These are phyloP conservation scores for Raffaelea albimanens DNA, from an alignment of 2,329 filamentous ascomycete species.

Conservation along the genomic window DNA sequence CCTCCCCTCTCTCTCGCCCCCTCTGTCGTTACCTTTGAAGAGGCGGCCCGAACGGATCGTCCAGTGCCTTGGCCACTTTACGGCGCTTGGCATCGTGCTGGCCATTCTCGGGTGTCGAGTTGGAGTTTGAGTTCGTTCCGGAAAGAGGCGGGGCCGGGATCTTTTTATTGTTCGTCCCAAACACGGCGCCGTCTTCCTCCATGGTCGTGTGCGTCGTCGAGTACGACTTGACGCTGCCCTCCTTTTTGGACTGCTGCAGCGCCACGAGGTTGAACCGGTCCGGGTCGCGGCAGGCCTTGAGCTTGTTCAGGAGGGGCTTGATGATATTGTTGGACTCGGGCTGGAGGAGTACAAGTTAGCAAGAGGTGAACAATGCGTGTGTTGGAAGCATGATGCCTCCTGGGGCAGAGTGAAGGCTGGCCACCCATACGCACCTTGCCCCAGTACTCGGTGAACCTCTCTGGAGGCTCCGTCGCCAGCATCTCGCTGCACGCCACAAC, in stretches of 20 bases:
- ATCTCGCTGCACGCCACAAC: slow-evolving; percentile 43
- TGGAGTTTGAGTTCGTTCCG: not conserved
- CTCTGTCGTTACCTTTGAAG: slow-evolving; percentile 21
- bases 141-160: too few species aligned
- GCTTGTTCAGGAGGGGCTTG: slow-evolving; percentile 54
- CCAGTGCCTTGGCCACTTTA: slow-evolving; percentile 27
- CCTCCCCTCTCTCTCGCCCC: too few species aligned
- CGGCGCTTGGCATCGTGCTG: slow-evolving; percentile 32
- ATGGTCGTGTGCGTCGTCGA: slow-evolving; percentile 11
- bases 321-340: slow-evolving; percentile 38
- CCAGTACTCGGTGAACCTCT: slow-evolving; percentile 45
- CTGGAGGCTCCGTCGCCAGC: slow-evolving; percentile 47
- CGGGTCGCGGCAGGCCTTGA: slow-evolving; percentile 66
- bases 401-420: too few species aligned
- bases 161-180: slow-evolving; percentile 29
- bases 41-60: slow-evolving; percentile 39
- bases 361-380: too few species aligned
- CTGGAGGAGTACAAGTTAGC: slow-evolving; percentile 18
- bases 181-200: slow-evolving; percentile 34
- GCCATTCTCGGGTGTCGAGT: slow-evolving; percentile 15
- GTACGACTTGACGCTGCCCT: slow-evolving; percentile 29
- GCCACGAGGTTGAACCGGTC: slow-evolving; percentile 64
- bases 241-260: slow-evolving; percentile 54
- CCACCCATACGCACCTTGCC: slow-evolving; percentile 17
- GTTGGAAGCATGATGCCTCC: too few species aligned